Base-by-base conservation (phyloP, 2,329 filamentous ascomycete genomes). In the Chaetomium sp. region DNA sequence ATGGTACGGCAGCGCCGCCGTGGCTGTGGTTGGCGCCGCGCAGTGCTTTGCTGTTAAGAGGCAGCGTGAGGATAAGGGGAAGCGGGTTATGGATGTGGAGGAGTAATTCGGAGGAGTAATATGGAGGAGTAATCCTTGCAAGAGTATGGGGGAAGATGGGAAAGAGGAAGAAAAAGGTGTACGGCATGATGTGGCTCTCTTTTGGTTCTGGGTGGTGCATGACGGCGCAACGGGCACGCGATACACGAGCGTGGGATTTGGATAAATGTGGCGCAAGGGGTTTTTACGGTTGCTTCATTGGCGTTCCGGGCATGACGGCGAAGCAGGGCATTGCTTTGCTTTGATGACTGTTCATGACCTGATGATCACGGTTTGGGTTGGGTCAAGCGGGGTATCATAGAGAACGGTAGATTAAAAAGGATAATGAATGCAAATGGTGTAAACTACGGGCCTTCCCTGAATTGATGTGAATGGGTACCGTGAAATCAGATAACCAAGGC, bases 1-100 rank as follows among this genome's bases (percentile, higher is more conserved):
- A 9, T 90, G 87, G 87, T 89, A 86, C 68, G 85, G 83, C 47
- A 87, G 85, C 69, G 82, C 82, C 2, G 58, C 85, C 7, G 81
- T 85, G 21, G 87, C 87, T 2, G 69, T 81, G 4, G 68, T 86
- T 25, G 87, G 86, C 2, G 80, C 86, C 1, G 66, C 87, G 4
- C 87, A 90, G 74, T 87, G 85, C 74, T 87, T 89, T 70, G 79
- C 76, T 7, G 81, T 88, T 5, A 70, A 75, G 70, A 74, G 79
- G 35, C 71, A 72, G 56, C 60, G 56, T 13, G 27, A n/a, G 33
- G 55, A 65, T 12, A 27, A 45, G 33, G 53, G 57, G 13, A 58
- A 63, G 65, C 19, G 19, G 10, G 19, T 2, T 13, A 51, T 1
- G 29, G 62, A 60, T 23, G 62, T 55, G 21, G 62, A 61, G 49